Evolutionary conservation across 176 grass and related monocot genomes (phyloP), one percentile per base, ranked within the genome.

Genomic region (Oryza meridionalis): DNA sequence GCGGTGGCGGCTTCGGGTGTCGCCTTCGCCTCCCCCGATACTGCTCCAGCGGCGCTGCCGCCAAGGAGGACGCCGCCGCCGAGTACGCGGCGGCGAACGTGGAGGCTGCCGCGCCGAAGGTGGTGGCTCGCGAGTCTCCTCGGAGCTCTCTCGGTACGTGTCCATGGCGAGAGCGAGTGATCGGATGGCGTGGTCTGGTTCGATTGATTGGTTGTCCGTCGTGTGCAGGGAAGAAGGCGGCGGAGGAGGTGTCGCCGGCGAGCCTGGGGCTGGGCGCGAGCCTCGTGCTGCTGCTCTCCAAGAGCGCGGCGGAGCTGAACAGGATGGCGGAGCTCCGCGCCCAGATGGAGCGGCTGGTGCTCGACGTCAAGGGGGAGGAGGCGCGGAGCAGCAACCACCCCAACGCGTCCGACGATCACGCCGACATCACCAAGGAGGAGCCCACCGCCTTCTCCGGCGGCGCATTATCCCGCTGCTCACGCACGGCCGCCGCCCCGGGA

Each of bases 201-300:
- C 10, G 42, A 43, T 29, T 33, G 17, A 35, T 35, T 35, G 33
- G 33, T 53, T 3, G 2, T 29, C 43, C 31, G 2, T 16, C 51
- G 40, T 82, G 40, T 80, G 66, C 96, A 98, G 96, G 50, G 72
- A 92, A 78, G 84, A 89, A 91, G 69, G 69, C 70, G 46, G 65
- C 67, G 46, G 82, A 85, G 40, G 90, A 88, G 45, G 21, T 81
- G 64, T n/a, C 85, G 43, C 89, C 87, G 4, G 90, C 87, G 86
- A 98, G 88, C 80, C 69, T 98, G 4, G 93, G 91, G 26, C 88
- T 95, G 80, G 91, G 91, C 49, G 87, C 88, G 21, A 88, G 91
- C 31, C 69, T 98, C 12, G 76, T 94, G 27, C 80, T 95, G 16
- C 89, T 95, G 21, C 65, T 98, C 0, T 84, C 96, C 1, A 95